A percentile compares a stretch with the other conserved stretches of the same genome.
These are phyloP conservation scores for Breynia disticha DNA, from an alignment of 441 rosid species.

Conservation along the genomic window DNA sequence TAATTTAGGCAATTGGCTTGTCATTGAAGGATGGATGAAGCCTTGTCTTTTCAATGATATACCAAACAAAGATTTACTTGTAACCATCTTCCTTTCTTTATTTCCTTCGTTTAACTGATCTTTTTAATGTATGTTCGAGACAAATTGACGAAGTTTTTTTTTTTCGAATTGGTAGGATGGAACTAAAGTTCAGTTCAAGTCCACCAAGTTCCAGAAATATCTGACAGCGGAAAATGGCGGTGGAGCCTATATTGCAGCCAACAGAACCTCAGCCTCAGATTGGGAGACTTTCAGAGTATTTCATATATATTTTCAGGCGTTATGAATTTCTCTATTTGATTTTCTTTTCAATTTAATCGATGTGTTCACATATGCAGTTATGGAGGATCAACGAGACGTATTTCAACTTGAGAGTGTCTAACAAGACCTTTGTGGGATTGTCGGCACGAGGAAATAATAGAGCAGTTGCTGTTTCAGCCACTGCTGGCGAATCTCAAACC, in stretches of 20 bases:
- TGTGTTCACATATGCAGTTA: conserved; percentile 9
- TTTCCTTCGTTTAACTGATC: too few species aligned
- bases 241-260: conserved; percentile 21
- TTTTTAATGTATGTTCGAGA: too few species aligned
- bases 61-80: conserved; percentile 31
- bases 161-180: conserved; percentile 21
- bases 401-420: conserved; percentile 29
- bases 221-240: conserved; percentile 25
- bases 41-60: conserved; percentile 26
- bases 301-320: too few species aligned
- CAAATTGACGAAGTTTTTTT: too few species aligned
- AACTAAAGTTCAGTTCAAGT: conserved; percentile 23
- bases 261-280: conserved; percentile 13
- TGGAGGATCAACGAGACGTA: conserved; percentile 30
- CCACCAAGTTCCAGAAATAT: conserved; percentile 19
- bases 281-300: conserved; percentile 35
- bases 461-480: conserved; percentile 8
- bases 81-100: not conserved
- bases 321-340: too few species aligned
- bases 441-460: conserved; percentile 10
- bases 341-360: not conserved
- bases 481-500: conserved; percentile 5
- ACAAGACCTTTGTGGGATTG: conserved; percentile 23
- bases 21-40: conserved; percentile 38
- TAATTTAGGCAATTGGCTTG: conserved; percentile 34